Base-by-base conservation (phyloP, 2,329 filamentous ascomycete genomes). In the Chaetomiaceae sp. region DNA sequence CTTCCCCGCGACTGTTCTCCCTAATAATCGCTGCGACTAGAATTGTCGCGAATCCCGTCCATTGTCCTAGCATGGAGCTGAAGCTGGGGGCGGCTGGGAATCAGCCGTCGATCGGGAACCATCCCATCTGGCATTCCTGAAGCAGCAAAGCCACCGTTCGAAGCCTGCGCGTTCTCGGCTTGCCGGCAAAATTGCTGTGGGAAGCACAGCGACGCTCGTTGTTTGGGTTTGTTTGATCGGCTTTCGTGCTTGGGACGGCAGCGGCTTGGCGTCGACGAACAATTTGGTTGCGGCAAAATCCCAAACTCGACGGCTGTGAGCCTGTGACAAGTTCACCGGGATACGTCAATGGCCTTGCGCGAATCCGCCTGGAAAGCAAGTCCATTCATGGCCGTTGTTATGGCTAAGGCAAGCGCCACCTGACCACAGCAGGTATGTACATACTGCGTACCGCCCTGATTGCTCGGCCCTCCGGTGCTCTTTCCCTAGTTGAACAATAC, bases 161-260 rank as follows among this genome's bases (percentile, higher is more conserved):
- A 13, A 20, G 14, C 7, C 16, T 34, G 11, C 11, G 18, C 11
- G 16, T 44, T 27, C 9, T 11, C 16, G 14, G 33, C 29, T n/a
- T 36, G 10, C 21, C 38, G 23, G 30, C 30, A 50, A 21, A 18
- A 34, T 7, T 42, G 48, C 38, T 29, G n/a, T 36, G 21, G 38
- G 36, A 10, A 4, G 30, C 14, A 16, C 32, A 29, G 38, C 20
- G 30, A 43, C 30, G n/a, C 3, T 14, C 14, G 21, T 32, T 11
- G 47, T 41, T 42, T 49, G 20, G 37, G 38, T 4, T 16, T 42
- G 48, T 51, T 51, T 51, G 48, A 51, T 51, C 48, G 16, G 8
- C 48, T n/a, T 27, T 6, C 5, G 13, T 44, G 40, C 48, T 29
- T 11, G 32, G 21, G 18, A 23, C 27, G 40, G 13, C 41, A 30